A percentile compares a stretch with the other conserved stretches of the same genome.
phyloP scores from a whole-genome alignment of 116 monocot species.

The Cymodocea nodosa region DNA sequence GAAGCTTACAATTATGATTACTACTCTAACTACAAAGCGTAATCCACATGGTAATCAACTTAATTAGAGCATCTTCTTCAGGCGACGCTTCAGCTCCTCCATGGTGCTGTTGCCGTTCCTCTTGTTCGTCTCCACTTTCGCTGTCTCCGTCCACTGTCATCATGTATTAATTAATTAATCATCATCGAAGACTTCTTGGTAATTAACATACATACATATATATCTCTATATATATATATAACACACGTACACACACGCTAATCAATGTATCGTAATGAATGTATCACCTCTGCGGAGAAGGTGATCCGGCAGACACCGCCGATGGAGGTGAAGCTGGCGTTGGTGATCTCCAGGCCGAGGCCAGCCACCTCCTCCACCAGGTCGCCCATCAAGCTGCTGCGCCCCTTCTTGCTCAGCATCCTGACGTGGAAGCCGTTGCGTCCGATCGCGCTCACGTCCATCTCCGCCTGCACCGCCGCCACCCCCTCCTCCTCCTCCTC shows the following conservation, averaged over 20 bases:
- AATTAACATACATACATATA: background rate
- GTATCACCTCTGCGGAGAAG: constrained; percentile 42
- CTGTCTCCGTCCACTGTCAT: background rate
- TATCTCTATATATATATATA: too few species aligned
- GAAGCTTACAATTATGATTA: too few species aligned
- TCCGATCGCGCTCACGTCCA: constrained; percentile 41
- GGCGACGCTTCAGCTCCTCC: constrained; percentile 3
- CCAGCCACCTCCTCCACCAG: constrained; percentile 32
- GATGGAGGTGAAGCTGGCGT: constrained; percentile 23
- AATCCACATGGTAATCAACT: too few species aligned
- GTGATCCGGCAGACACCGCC: constrained; percentile 24
- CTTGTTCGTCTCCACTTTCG: background rate
- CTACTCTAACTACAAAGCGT: too few species aligned
- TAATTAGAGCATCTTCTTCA: constrained; percentile 1
- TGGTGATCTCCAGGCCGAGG: constrained; percentile 31
- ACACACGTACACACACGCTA: too few species aligned
- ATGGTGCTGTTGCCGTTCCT: background rate
- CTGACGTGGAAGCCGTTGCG: constrained; percentile 30
- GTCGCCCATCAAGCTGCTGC: constrained; percentile 13
- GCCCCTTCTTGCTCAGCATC: constrained; percentile 23
- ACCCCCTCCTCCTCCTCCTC: constrained; percentile 17
- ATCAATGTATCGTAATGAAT: too few species aligned
- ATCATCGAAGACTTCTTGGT: too few species aligned
- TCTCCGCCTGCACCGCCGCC: constrained; percentile 18
- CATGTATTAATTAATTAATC: too few species aligned